Base-by-base conservation (phyloP, 352 stramenopile genomes). In the Phytophthora pisi region DNA sequence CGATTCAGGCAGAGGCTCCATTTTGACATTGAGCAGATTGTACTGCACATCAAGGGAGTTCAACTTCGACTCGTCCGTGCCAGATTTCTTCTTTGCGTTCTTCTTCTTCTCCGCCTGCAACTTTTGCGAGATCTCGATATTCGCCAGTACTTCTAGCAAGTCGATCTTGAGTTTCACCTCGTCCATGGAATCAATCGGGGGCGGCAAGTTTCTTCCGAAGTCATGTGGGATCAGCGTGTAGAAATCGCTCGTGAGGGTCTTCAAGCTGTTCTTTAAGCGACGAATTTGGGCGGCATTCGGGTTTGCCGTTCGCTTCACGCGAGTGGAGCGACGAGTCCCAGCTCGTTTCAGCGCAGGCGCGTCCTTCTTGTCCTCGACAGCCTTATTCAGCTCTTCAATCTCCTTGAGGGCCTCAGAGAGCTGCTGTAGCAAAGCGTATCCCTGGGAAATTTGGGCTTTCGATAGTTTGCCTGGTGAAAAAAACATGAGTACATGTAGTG, bases 161-260 rank as follows among this genome's bases (percentile, higher is more conserved):
- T 89, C 82, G 6, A 90, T 79, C 64, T 93, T 91, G 36, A 78
- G 64, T 56, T 89, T 89, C 28, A 92, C 75, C 36, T 86, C 80
- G 16, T 80, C 78, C 60, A 89, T 69, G 18, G 80, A 82, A 50
- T 84, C 78, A 51, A 92, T 88, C 16, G 78, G 26, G 15, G 82
- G 84, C 15, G 84, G 84, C 28, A 90, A 51, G 15, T 73, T 68
- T 18, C 79, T 74, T 0, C 84, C 82, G 63, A 91, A 90, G 30
- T 92, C 77, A 51, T 92, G 84, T 10, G 84, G 84, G 46, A 92
- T 88, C 30, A 92, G 45, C 28, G 82, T 84, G 72, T 92, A 92
- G 51, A 92, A 91, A 9, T 86, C 77, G 46, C 75, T 90, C 8
- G 80, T 83, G 0, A 90, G 66, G 18, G 73, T 40, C 52, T 91